A percentile compares a stretch with the other conserved stretches of the same genome.
Evolutionary conservation across 2,329 filamentous ascomycete genomes (phyloP).

Genomic region (Cadophora sp.): DNA sequence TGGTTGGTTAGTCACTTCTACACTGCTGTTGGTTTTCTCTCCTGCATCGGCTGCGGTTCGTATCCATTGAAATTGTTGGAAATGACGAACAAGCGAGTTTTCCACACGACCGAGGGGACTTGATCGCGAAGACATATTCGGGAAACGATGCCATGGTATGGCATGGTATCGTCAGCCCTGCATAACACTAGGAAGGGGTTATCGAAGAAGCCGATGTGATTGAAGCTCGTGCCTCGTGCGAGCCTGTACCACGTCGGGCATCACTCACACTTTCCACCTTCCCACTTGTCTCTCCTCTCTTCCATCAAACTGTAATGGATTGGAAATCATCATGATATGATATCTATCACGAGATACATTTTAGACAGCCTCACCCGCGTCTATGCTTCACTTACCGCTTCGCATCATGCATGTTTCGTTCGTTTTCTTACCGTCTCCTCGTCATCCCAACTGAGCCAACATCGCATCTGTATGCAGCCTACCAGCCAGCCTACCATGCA

Average conservation of each 20-base stretch:
- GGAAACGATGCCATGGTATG: slow-evolving; percentile 1
- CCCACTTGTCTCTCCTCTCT: neutral
- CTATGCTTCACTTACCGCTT: slow-evolving; percentile 14
- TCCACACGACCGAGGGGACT: neutral
- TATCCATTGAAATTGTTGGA: neutral
- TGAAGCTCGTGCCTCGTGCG: slow-evolving; percentile 1
- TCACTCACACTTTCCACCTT: neutral
- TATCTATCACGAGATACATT: neutral
- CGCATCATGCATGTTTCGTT: neutral
- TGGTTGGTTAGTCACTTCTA: neutral
- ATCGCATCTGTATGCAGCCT: neutral
- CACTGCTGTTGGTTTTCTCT: neutral
- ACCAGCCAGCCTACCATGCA: neutral
- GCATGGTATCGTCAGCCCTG: slow-evolving; percentile 18
- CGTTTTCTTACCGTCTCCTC: slow-evolving; percentile 5
- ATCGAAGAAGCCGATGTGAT: neutral
- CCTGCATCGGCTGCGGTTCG: neutral
- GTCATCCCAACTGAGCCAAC: neutral
- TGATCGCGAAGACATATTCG: neutral
- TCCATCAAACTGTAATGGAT: neutral
- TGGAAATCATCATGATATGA: neutral
- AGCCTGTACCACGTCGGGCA: slow-evolving; percentile 15
- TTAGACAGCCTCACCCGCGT: slow-evolving; percentile 12
- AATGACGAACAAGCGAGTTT: neutral
- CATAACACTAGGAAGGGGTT: neutral